Evolutionary conservation across 768 basidiomycete genomes (phyloP).

Genomic region (Kwoniella heveanensis): DNA sequence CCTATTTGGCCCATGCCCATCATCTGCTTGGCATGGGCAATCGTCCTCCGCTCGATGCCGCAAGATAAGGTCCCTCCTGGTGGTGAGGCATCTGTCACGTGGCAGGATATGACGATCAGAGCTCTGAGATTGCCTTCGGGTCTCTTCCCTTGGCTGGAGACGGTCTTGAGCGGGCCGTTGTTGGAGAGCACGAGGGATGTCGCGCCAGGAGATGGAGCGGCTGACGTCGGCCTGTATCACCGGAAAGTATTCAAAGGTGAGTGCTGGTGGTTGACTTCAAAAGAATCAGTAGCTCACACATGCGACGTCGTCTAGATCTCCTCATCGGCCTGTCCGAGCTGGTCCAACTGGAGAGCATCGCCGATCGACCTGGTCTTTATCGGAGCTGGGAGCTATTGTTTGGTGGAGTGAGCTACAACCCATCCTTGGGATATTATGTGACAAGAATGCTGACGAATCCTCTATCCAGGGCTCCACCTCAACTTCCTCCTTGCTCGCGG

Average conservation of each 20-base stretch:
- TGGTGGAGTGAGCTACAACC: slow-evolving; percentile 34
- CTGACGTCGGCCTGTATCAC: slow-evolving; percentile 73
- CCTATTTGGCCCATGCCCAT: slow-evolving; percentile 68
- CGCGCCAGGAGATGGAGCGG: slow-evolving; percentile 63
- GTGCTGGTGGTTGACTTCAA: slow-evolving; percentile 28
- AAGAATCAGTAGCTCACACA: no score
- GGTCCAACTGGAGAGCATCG: slow-evolving; percentile 73
- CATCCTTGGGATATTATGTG: background rate
- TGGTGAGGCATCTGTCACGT: slow-evolving; percentile 61
- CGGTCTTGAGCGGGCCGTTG: slow-evolving; percentile 60
- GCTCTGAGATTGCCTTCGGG: slow-evolving; percentile 64
- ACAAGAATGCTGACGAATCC: background rate
- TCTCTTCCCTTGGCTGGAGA: slow-evolving; percentile 50
- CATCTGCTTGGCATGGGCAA: slow-evolving; percentile 80
- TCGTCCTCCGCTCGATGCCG: slow-evolving; percentile 61
- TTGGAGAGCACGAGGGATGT: slow-evolving; percentile 66
- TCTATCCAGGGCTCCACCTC: slow-evolving; percentile 64
- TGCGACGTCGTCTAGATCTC: slow-evolving; percentile 62
- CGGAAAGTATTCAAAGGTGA: slow-evolving; percentile 77
- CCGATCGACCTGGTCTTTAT: slow-evolving; percentile 44
- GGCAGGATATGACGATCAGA: slow-evolving; percentile 62
- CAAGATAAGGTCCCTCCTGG: slow-evolving; percentile 58
- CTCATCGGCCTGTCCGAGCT: slow-evolving; percentile 74
- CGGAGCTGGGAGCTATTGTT: slow-evolving; percentile 47
- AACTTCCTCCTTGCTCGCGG: slow-evolving; percentile 65